A percentile compares a stretch with the other conserved stretches of the same genome.
phyloP scores from a whole-genome alignment of 257 asterid species.

The Echites panduratus region DNA sequence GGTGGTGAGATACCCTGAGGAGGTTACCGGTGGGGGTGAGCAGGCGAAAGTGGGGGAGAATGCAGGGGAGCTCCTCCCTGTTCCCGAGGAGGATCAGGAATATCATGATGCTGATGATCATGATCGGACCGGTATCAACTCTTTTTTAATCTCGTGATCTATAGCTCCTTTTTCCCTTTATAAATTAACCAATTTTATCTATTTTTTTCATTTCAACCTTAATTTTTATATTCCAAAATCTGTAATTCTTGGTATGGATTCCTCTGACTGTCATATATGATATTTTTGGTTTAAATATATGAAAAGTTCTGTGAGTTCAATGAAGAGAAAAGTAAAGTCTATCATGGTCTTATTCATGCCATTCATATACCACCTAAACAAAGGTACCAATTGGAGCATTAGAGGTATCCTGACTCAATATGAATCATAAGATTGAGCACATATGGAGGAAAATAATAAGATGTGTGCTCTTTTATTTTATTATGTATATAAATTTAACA shows the following conservation, averaged over 20 bases:
- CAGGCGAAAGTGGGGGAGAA: constrained; percentile 1
- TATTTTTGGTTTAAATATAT: no score
- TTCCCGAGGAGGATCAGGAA: constrained; percentile 27
- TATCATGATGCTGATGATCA: constrained; percentile 35
- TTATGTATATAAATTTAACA: no score
- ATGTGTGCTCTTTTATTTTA: no score
- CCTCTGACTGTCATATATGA: not conserved
- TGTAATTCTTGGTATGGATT: not conserved
- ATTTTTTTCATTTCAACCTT: not conserved
- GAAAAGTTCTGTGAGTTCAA: no score
- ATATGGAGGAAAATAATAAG: no score
- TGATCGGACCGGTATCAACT: constrained; percentile 6
- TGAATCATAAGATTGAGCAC: no score
- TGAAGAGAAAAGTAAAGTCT: no score
- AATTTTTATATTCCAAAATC: not conserved
- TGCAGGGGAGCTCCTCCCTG: constrained; percentile 22
- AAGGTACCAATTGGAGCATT: no score
- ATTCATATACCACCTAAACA: no score
- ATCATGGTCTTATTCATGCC: no score
- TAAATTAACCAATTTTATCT: no score
- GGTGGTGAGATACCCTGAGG: constrained; percentile 38
- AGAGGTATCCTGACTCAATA: no score
- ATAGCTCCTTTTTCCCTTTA: not conserved
- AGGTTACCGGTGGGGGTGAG: not conserved
- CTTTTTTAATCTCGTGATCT: not conserved